phyloP scores from a whole-genome alignment of 2,329 filamentous ascomycete species.

The Pseudopyricularia cyperi region DNA sequence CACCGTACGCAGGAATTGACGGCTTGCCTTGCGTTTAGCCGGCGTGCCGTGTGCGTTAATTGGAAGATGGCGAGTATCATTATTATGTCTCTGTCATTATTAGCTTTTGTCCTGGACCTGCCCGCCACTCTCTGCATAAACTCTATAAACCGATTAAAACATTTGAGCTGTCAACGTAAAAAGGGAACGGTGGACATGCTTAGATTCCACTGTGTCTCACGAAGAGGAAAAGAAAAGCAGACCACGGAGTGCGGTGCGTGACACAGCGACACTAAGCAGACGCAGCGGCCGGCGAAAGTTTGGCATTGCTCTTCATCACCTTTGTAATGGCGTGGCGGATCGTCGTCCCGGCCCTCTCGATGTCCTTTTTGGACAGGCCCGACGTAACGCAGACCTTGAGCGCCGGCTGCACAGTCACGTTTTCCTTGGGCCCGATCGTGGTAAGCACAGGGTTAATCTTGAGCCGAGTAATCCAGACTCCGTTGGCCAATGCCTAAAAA shows the following conservation, averaged over 20 bases:
- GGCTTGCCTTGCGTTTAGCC: no score
- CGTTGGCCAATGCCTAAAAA: constrained; percentile 66
- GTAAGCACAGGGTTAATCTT: constrained; percentile 61
- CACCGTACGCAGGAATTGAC: no score
- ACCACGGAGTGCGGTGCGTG: neutral
- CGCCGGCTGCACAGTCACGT: constrained; percentile 61
- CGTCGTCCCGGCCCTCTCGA: constrained; percentile 79
- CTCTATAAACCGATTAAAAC: neutral
- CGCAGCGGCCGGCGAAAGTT: neutral
- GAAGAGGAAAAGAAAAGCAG: neutral
- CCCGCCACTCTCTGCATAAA: neutral
- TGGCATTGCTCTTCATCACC: constrained; percentile 55
- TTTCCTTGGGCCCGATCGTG: constrained; percentile 53
- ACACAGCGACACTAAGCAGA: neutral
- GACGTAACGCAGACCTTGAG: constrained; percentile 86
- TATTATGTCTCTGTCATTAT: no score
- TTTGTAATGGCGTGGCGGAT: constrained; percentile 92
- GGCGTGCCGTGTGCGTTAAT: no score
- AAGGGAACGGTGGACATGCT: no score
- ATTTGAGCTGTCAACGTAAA: no score
- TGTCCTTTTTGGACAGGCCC: constrained; percentile 83
- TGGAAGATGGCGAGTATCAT: no score
- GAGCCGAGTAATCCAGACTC: constrained; percentile 76
- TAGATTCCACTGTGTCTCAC: no score
- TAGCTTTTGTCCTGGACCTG: no score